Percentiles rank a stretch among this genome's conserved stretches.
Conservation (phyloP, 202 grass and related monocot genomes). For the Schoenoplectus tabernaemontani region DNA sequence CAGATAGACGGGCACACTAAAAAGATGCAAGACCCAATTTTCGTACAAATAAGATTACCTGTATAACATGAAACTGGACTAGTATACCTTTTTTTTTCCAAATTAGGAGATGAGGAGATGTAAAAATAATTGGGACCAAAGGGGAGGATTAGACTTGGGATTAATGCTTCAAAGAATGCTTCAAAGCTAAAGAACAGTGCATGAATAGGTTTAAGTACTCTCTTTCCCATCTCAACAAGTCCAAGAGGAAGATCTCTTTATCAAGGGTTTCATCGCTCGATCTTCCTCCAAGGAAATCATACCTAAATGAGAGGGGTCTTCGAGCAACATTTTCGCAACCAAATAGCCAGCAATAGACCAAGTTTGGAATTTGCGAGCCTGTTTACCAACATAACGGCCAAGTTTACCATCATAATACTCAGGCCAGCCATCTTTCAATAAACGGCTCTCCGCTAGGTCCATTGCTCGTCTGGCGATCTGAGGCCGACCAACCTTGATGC, state of each 20-base stretch:
- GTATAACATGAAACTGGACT: conserved; percentile 7
- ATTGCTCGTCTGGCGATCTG: conserved; percentile 69
- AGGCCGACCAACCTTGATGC: conserved; percentile 78
- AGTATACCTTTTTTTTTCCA: conserved; percentile 2
- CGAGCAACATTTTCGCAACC: conserved; percentile 93
- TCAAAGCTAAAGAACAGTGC: conserved; percentile 5
- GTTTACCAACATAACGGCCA: conserved; percentile 73
- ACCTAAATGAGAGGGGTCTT: conserved; percentile 86
- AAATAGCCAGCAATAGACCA: conserved; percentile 86
- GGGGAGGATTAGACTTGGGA: conserved; percentile 17
- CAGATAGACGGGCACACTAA: background rate
- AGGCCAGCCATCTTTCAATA: conserved; percentile 72
- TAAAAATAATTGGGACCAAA: background rate
- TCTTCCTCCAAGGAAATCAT: conserved; percentile 95
- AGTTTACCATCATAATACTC: conserved; percentile 95
- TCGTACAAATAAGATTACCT: conserved; percentile 9
- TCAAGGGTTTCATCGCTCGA: conserved; percentile 58
- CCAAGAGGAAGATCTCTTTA: conserved; percentile 75
- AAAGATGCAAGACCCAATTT: conserved; percentile 12
- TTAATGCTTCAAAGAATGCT: conserved; percentile 22
- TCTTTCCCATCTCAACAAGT: conserved; percentile 22
- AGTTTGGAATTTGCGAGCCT: conserved; percentile 85
- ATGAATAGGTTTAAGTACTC: background rate
- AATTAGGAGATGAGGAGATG: conserved; percentile 18
- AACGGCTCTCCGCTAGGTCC: conserved; percentile 57